Base-by-base conservation (phyloP, 345 rosid species). In the Adansonia digitata region DNA sequence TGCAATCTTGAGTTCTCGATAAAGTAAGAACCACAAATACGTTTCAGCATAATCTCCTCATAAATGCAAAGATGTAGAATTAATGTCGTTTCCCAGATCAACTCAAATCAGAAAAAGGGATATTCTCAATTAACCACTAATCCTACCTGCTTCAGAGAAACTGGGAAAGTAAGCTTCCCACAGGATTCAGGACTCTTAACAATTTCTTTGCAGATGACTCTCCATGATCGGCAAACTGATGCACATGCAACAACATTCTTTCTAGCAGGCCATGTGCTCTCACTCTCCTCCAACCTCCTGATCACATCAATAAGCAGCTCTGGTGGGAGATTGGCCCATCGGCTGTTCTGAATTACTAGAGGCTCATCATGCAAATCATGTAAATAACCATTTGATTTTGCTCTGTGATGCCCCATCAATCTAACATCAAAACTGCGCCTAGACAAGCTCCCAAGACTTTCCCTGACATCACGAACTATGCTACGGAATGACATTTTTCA, bases 261-360 rank as follows among this genome's bases (percentile, higher is more conserved):
- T 39, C 92, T 82, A 52, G 88, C 79, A 72, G 93, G 93, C 93
- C 91, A 89, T 9, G 83, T 84, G 78, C 82, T 83, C 79, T 89
- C 93, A 60, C 87, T 89, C 79, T 85, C 91, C 27, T 89, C 93
- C 82, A 87, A 75, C 76, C 91, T 84, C 67, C 73, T 87, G 56
- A 89, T 89, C 39, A 89, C 91, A 74, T 89, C 93, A 40, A 72
- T 82, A 40, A 89, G 89, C 5, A 89, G 75, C 79, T 87, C 93
- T 0, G 89, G 87, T 13, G 91, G 93, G 12, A 89, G 93, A 78
- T 86, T 87, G 49, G 91, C 93, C 93, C 93, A 89, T 72, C 86
- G 69, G 52, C 93, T 84, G 35, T 80, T 83, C 77, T 87, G 91
- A 77, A 83, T 61, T 56, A 87, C 84, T 17, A 82, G 55, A 66